A percentile compares a stretch with the other conserved stretches of the same genome.
Evolutionary conservation across 768 basidiomycete species (phyloP).

Genomic region (Ephemerocybe angulata): DNA sequence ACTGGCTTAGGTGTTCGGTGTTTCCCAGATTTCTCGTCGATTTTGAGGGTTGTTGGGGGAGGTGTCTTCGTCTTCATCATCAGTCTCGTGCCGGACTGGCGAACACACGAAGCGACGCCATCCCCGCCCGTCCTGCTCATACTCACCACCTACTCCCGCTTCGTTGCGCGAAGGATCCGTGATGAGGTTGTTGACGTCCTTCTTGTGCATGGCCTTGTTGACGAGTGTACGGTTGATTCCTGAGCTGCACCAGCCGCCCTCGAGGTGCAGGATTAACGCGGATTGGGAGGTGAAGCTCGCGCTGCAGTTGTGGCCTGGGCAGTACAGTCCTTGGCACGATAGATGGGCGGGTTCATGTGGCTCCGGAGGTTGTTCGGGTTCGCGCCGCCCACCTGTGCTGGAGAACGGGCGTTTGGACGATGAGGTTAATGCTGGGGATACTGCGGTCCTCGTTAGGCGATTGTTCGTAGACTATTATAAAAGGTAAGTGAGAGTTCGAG

Average conservation of each 20-base stretch:
- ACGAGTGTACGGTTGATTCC: slow-evolving; percentile 39
- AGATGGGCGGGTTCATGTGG: slow-evolving; percentile 54
- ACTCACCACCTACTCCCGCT: too few species aligned
- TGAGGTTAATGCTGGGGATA: slow-evolving; percentile 26
- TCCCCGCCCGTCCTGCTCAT: too few species aligned
- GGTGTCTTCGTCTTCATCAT: too few species aligned
- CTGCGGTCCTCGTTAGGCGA: slow-evolving; percentile 22
- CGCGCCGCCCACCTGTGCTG: neutral
- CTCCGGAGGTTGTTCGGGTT: slow-evolving; percentile 14
- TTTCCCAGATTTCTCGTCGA: too few species aligned
- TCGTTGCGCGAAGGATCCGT: slow-evolving; percentile 45
- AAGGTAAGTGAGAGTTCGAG: slow-evolving; percentile 10
- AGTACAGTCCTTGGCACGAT: slow-evolving; percentile 37
- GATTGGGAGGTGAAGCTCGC: slow-evolving; percentile 47
- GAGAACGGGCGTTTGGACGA: slow-evolving; percentile 19
- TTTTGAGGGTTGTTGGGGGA: too few species aligned
- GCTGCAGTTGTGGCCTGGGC: slow-evolving; percentile 42
- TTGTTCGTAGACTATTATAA: slow-evolving; percentile 53
- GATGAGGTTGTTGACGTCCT: slow-evolving; percentile 48
- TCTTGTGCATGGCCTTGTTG: slow-evolving; percentile 37
- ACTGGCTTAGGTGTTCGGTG: too few species aligned
- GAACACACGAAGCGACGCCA: too few species aligned
- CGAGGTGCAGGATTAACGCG: slow-evolving; percentile 60
- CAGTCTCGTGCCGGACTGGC: too few species aligned
- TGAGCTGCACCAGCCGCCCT: slow-evolving; percentile 54